phyloP scores from a whole-genome alignment of 73 alveolate genomes.

The Paramecium sexaurelia region DNA sequence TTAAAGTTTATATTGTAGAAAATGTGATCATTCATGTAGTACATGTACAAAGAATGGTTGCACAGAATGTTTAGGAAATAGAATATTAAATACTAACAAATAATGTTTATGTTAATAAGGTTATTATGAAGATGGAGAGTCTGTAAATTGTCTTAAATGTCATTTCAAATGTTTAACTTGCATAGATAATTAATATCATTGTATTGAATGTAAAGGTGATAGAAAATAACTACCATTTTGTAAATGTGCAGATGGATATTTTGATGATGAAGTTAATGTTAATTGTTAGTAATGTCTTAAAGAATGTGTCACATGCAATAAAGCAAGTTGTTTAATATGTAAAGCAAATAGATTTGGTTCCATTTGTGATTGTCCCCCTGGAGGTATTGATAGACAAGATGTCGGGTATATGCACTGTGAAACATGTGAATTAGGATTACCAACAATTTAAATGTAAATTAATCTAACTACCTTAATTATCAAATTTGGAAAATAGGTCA shows the following conservation, averaged over 20 bases:
- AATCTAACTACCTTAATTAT: background rate
- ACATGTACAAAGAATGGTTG: background rate
- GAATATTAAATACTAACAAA: background rate
- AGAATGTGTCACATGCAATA: background rate
- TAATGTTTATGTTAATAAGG: background rate
- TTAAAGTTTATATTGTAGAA: background rate
- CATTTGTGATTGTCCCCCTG: conserved; percentile 23
- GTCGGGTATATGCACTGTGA: background rate
- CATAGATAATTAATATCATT: background rate
- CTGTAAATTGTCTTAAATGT: background rate
- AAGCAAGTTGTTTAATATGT: background rate
- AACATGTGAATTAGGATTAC: background rate
- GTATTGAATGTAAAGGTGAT: conserved; percentile 31
- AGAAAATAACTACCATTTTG: conserved; percentile 19
- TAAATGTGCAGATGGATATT: background rate
- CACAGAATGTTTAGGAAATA: background rate
- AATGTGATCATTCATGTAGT: background rate
- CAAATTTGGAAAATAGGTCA: conserved; percentile 15
- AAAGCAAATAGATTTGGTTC: conserved; percentile 28
- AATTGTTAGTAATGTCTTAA: background rate
- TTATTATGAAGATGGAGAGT: conserved; percentile 31
- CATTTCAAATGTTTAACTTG: conserved; percentile 12
- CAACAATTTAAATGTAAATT: background rate
- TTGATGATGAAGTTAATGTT: conserved; percentile 12
- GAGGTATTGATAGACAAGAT: conserved; percentile 23